Evolutionary conservation across 2,329 filamentous ascomycete genomes (phyloP).

Genomic region (Allantophomopsis lycopodina): DNA sequence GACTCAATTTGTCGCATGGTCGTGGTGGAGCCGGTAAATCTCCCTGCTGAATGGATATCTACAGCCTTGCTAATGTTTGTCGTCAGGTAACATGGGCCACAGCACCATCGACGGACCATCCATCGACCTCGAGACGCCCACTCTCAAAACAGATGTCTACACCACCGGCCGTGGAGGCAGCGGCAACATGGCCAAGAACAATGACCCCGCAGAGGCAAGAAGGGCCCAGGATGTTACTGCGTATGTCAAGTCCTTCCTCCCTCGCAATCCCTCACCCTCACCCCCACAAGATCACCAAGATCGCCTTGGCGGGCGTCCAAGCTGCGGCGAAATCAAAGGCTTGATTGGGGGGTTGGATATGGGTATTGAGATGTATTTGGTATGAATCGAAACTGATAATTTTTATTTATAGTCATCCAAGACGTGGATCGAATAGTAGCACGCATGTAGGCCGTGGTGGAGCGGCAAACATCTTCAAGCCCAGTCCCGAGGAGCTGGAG

Average conservation of each 20-base stretch:
- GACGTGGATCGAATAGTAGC: constrained; percentile 41
- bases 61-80: not conserved
- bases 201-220: constrained; percentile 61
- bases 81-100: constrained; percentile 50
- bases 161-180: constrained; percentile 82
- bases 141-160: constrained; percentile 69
- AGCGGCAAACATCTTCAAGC: constrained; percentile 54
- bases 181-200: constrained; percentile 72
- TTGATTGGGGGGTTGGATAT: no score
- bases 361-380: no score
- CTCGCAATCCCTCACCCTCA: not conserved
- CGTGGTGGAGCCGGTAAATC: constrained; percentile 57
- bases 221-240: constrained; percentile 71
- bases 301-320: no score
- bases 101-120: constrained; percentile 31
- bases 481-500: constrained; percentile 19
- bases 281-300: no score
- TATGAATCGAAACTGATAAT: no score
- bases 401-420: constrained; percentile 13
- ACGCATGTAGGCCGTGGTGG: constrained; percentile 63
- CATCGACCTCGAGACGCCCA: constrained; percentile 66
- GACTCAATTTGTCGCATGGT: constrained; percentile 40
- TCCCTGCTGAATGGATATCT: not conserved
- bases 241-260: constrained; percentile 27
- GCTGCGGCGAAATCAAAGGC: no score